phyloP scores from a whole-genome alignment of 805 yeast genomes.

The Myxozyma neotropica region DNA sequence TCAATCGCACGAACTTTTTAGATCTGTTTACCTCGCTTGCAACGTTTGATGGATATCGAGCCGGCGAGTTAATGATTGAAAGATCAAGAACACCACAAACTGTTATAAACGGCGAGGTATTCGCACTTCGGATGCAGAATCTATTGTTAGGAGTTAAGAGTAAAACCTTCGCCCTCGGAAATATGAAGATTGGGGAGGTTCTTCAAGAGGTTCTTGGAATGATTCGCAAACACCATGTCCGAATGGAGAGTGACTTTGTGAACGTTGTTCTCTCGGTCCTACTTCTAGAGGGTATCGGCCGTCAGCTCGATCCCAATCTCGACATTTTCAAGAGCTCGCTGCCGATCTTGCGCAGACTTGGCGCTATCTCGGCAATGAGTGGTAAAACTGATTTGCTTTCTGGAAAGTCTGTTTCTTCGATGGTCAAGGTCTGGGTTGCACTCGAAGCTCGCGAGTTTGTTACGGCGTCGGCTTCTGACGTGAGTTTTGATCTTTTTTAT shows the following conservation, averaged over 20 bases:
- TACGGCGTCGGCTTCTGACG: constrained; percentile 78
- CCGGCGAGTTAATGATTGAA: constrained; percentile 95
- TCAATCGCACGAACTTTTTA: constrained; percentile 79
- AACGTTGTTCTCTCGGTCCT: constrained; percentile 93
- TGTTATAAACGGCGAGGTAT: constrained; percentile 78
- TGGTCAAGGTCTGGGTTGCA: constrained; percentile 90
- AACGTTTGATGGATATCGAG: constrained; percentile 88
- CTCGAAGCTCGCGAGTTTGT: constrained; percentile 86
- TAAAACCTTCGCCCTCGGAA: constrained; percentile 89
- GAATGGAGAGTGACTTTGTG: constrained; percentile 96
- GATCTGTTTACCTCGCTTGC: constrained; percentile 87
- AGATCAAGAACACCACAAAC: constrained; percentile 93
- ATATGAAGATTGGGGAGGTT: constrained; percentile 87
- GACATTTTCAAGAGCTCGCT: constrained; percentile 86
- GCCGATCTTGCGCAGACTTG: constrained; percentile 82
- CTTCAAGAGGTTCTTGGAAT: constrained; percentile 82
- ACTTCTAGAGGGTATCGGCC: constrained; percentile 90
- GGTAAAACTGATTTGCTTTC: constrained; percentile 44
- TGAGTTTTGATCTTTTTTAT: too few relatives aligned
- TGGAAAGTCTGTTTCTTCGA: constrained; percentile 54
- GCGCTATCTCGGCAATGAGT: constrained; percentile 52
- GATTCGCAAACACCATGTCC: constrained; percentile 93
- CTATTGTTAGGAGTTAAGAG: constrained; percentile 79
- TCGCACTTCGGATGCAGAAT: constrained; percentile 83
- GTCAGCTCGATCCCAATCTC: constrained; percentile 88